Base-by-base conservation (phyloP, 1,284 basidiomycete species). In the Naganishia sp. region DNA sequence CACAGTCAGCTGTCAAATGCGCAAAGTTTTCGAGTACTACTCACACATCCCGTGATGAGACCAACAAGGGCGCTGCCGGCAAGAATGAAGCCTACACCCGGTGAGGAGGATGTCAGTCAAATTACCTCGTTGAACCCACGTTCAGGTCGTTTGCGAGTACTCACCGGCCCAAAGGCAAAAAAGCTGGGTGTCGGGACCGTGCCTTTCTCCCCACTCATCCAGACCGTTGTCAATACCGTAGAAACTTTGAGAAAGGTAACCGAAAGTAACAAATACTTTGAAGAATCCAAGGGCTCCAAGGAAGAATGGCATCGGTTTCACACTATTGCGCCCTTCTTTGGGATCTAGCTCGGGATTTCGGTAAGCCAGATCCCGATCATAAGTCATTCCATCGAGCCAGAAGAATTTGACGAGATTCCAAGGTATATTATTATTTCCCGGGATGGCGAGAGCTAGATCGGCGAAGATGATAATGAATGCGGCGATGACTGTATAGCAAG, bases 241-340 rank as follows among this genome's bases (percentile, higher is more conserved):
- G 53, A 74, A 74, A 2, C 64, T 66, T 55, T 74, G 73, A 31
- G 68, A 68, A 70, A 74, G 71, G 60, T 71, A 74, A 33, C 71
- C 54, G 7, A 71, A 67, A 10, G 70, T 68, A 23, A 74, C 55
- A 53, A 70, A 72, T 9, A 69, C 23, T 59, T 74, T 74, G 56
- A 72, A 65, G 28, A 70, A 70, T 18, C 56, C 70, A 43, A 68
- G 69, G 43, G 67, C 71, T 9, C 68, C 59, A 23, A 69, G 63
- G 44, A 72, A 72, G 64, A 72, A 74, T 4, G 69, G 69, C 65
- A 55, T 64, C 16, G 61, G 61, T 31, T 45, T 45, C 13, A 23
- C 16, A 9, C 42, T 42, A 23, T 25, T 16, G 10, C 28, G 33
- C 5, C 11, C 25, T 13, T 39, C 36, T 39, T 7, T 39, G 36